These are phyloP conservation scores for Dalbergia cochinchinensis DNA, from an alignment of 306 rosid species.

Conservation along the genomic window DNA sequence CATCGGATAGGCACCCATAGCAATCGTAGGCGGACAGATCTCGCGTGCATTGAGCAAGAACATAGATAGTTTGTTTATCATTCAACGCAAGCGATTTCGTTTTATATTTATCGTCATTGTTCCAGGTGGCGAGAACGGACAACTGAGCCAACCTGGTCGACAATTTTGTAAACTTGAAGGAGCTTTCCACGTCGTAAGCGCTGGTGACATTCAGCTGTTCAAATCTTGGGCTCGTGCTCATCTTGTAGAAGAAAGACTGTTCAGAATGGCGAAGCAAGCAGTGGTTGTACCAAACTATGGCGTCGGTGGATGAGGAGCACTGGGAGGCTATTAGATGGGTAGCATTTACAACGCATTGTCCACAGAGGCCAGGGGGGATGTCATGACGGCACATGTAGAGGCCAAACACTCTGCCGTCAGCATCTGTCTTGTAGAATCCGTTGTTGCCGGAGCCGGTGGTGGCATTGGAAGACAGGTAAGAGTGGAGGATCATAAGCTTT, in stretches of 20 bases:
- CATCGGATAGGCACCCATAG: background rate
- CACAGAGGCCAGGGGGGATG: background rate
- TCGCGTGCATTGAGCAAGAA: background rate
- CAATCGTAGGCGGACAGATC: background rate
- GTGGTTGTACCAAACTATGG: slow-evolving; percentile 38
- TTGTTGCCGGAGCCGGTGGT: background rate
- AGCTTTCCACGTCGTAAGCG: too few species aligned
- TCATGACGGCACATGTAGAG: slow-evolving; percentile 33
- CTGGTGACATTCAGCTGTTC: slow-evolving; percentile 9
- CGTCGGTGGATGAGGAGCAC: background rate
- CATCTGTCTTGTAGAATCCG: background rate
- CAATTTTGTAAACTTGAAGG: too few species aligned
- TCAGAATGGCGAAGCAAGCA: slow-evolving; percentile 44
- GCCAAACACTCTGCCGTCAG: background rate
- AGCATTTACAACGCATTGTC: slow-evolving; percentile 26
- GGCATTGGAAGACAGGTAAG: background rate
- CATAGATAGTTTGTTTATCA: background rate
- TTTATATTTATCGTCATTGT: background rate
- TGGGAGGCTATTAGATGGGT: background rate
- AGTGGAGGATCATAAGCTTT: background rate
- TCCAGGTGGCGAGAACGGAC: background rate
- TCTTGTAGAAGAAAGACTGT: background rate
- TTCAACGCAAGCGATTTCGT: background rate
- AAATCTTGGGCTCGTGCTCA: slow-evolving; percentile 12
- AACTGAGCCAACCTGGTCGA: background rate